A percentile compares a stretch with the other conserved stretches of the same genome.
Conservation (phyloP, 352 stramenopile species). For the Pythium brachiatum region DNA sequence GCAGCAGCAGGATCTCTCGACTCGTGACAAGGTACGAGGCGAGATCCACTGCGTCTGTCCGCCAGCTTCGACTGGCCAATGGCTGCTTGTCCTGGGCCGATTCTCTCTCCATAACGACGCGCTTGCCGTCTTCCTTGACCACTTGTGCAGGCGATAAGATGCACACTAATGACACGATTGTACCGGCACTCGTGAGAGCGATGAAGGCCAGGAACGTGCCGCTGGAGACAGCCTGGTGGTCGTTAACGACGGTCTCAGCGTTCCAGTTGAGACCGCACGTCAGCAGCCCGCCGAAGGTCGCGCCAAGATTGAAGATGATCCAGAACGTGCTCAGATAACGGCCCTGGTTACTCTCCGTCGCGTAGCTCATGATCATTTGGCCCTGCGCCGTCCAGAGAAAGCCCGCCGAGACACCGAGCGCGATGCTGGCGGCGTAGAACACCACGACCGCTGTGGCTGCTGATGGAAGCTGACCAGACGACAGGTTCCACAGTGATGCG, state of each 20-base stretch:
- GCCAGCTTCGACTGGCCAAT: neutral
- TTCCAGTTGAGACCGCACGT: slow-evolving; percentile 51
- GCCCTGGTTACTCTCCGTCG: slow-evolving; percentile 40
- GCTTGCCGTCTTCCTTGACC: slow-evolving; percentile 24
- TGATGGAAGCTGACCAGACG: neutral
- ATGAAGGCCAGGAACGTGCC: slow-evolving; percentile 64
- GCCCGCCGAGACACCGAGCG: slow-evolving; percentile 55
- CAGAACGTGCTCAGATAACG: slow-evolving; percentile 69
- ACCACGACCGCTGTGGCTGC: slow-evolving; percentile 1
- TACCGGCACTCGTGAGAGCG: slow-evolving; percentile 45
- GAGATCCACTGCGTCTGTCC: slow-evolving; percentile 2
- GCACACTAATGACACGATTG: slow-evolving; percentile 36
- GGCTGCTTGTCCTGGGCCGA: neutral
- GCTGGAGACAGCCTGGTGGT: slow-evolving; percentile 22
- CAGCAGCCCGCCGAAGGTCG: slow-evolving; percentile 55
- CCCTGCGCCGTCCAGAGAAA: slow-evolving; percentile 82
- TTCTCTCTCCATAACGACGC: slow-evolving; percentile 5
- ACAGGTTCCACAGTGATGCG: slow-evolving; percentile 43
- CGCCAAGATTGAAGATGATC: slow-evolving; percentile 80
- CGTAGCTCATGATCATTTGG: slow-evolving; percentile 60
- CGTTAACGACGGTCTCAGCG: neutral
- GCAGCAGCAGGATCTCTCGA: slow-evolving; percentile 25
- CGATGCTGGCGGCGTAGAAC: slow-evolving; percentile 32
- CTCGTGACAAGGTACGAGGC: slow-evolving; percentile 10
- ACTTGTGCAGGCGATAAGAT: slow-evolving; percentile 34